Evolutionary conservation across 306 rosid species (phyloP), one percentile per base, ranked within the genome.

Genomic region (Corylus heterophylla): DNA sequence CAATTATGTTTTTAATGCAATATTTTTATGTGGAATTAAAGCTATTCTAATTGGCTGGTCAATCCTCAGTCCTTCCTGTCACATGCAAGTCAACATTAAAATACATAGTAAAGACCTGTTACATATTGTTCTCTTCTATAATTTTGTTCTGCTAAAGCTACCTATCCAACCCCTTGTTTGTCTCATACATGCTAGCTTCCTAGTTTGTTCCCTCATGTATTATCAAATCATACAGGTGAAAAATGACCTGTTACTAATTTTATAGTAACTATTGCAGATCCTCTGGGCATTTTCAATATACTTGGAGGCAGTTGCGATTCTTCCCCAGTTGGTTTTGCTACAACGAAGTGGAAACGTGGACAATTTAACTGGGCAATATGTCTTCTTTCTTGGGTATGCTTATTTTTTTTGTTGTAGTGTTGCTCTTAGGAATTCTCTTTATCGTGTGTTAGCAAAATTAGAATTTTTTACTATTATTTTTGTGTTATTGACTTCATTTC

Each of bases 201-300:
- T 79, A 42, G 50, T 55, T 49, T 66, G 52, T 79, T 82, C 68
- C 59, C 50, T 74, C 54, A 6, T 47, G 48, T 50, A 39, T 44
- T 49, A 45, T 74, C 71, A 59, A 29, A 52, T 76, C 49, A 44
- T 64, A 42, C 61, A 70, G 74, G 18, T 66, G 56, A 31, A 8
- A 7, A 59, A 37, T 54, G 5, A 73, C 79, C 58, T 71, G 39
- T 48, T 75, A 68, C 75, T 83, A 52, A 76, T 80, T 39, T 71
- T 27, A 52, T 62, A 59, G 27, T 54, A 45, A 58, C 55, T 77
- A 29, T 75, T 83, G 54, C 90, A 95, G 99, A 68, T 95, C 56
- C 86, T 90, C 66, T 93, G 97, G 99, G 98, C 97, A 78, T 95
- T 95, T 90, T 95, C 99, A 45, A 85, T 95, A 81, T 95, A 92